Evolutionary conservation across 495 filamentous ascomycete species (phyloP), one percentile per base, ranked within the genome.

Genomic region (Aspergillus nidulans): DNA sequence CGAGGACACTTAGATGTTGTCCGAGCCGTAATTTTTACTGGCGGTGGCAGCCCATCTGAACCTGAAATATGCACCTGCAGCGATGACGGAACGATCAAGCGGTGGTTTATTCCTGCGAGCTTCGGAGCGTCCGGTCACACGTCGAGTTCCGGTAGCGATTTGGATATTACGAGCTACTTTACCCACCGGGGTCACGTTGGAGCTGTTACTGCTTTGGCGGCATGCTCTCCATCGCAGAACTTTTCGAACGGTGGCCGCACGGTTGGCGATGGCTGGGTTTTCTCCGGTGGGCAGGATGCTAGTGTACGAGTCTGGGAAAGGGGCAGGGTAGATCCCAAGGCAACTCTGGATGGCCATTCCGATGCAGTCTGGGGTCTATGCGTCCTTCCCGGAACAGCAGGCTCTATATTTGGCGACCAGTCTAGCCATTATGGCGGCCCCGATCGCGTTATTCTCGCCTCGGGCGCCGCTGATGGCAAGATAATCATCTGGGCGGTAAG

Each of bases 301-400:
- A 95, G 91, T 9, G 83, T 98, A 18, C 82, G 91, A 23, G 90
- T 97, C 2, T 98, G 94, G 94, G 92, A 97, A 73, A 78, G 90
- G 15, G 92, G 92, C 10, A 76, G 91, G 34, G 90, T 98, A 36
- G 95, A 96, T 67, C 91, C 92, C 6, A 97, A 97, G 68, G 92
- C 91, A 4, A 98, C 92, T 1, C 74, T 98, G 20, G 89, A 96
- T 56, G 92, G 91, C 5, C 94, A 98, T 63, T 96, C 87, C 1
- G 94, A 97, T 71, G 90, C 91, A 6, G 90, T 98, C 3, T 98
- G 94, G 94, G 86, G 89, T 7, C 84, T 98, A 20, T 97, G 91
- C 58, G 89, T 97, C 6, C 81, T 98, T 8, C 94, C 95, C n/a
- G 84, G 88, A 1, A 88, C 91, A 1, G 80, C 86, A 18, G 88